Evolutionary conservation across 345 rosid genomes (phyloP).

Genomic region (Reutealis trisperma): DNA sequence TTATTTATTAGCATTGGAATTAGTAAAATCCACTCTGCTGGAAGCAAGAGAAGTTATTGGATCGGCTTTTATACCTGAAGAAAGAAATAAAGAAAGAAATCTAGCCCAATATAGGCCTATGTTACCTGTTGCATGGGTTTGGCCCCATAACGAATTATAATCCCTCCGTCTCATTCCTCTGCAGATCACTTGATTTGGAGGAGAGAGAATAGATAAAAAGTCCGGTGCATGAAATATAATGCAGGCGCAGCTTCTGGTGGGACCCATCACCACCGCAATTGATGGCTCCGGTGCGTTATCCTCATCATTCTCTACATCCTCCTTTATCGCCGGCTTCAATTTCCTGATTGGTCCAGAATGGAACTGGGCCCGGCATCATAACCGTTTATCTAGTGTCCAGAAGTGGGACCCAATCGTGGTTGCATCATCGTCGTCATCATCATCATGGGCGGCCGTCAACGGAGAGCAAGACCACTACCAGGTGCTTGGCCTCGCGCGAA

Average conservation of each 20-base stretch:
- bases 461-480: slow-evolving; percentile 66
- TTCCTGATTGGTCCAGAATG: neutral
- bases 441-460: slow-evolving; percentile 38
- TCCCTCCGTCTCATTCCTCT: no score
- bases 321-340: slow-evolving; percentile 5
- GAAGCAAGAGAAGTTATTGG: no score
- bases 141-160: no score
- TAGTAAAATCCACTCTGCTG: no score
- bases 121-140: no score
- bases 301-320: neutral
- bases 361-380: slow-evolving; percentile 24
- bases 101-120: neutral
- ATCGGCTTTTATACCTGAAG: no score
- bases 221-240: slow-evolving; percentile 39
- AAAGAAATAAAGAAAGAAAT: no score
- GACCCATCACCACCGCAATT: slow-evolving; percentile 52
- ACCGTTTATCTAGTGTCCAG: slow-evolving; percentile 17
- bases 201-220: no score
- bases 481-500: slow-evolving; percentile 63
- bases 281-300: slow-evolving; percentile 38
- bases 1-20: no score
- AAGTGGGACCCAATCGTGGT: slow-evolving; percentile 33
- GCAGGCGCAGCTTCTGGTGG: slow-evolving; percentile 75
- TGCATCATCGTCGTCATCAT: slow-evolving; percentile 34
- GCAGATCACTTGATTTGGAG: neutral